Evolutionary conservation across 2,329 filamentous ascomycete genomes (phyloP), one percentile per base, ranked within the genome.

Genomic region (Talaromyces atroroseus): DNA sequence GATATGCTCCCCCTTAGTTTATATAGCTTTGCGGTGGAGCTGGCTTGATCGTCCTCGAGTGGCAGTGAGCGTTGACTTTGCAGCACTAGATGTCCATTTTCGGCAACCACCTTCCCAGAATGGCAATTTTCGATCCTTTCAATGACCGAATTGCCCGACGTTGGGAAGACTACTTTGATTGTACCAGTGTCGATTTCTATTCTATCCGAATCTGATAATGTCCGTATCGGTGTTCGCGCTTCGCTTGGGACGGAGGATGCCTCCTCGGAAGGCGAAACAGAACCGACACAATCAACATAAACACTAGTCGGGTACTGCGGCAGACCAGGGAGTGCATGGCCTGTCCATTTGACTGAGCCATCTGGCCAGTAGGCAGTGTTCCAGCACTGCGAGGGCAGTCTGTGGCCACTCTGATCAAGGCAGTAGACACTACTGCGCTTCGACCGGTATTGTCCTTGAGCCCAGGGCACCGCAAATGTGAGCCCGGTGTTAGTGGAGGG

Each of bases 321-420:
- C 74, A 0, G 73, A 5, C 70, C 75, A 12, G 75, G 66, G 45
- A 85, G 70, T 0, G 82, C 81, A 62, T 85, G 82, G 0, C 76
- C 82, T 2, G 79, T 82, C 82, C 82, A 85, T 63, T 84, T 85
- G 53, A 84, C 73, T 0, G 82, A 83, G 24, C 79, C 80, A 66
- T 85, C 82, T 1, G 77, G 74, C 82, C 82, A 85, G 64, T 80
- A 82, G 0, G 78, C 81, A 0, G 79, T 84, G 2, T 76, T 70
- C 82, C 82, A 84, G 0, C 81, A 81, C 58, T 84, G 77, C 6
- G 81, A 65, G 52, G 64, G 67, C 2, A 67, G 21, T n/a, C 7
- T 66, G 1, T 60, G 47, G 2, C 47, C 38, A 24, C 58, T 56
- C 0, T 64, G 71, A 50, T 61, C 59, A 23, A 71, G 65, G 7